These are phyloP conservation scores for Blakeslea trispora DNA, from an alignment of 371 early-diverging fungal species.

Conservation along the genomic window DNA sequence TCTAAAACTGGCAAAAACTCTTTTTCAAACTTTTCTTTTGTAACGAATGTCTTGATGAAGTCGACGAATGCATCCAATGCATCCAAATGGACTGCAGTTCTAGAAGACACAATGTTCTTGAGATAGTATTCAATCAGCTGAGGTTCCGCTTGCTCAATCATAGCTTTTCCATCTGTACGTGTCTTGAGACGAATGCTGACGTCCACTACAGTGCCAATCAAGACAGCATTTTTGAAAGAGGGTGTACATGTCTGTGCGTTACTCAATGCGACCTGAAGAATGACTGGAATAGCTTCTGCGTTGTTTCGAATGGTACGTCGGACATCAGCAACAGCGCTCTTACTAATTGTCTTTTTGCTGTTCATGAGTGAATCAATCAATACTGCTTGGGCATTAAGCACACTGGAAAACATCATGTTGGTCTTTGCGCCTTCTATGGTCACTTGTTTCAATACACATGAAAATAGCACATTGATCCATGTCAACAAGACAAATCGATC, in stretches of 20 bases:
- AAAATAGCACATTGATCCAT: constrained; percentile 58
- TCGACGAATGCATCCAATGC: constrained; percentile 60
- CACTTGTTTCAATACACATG: constrained; percentile 32
- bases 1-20: constrained; percentile 63
- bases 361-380: constrained; percentile 55
- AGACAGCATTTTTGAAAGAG: constrained; percentile 56
- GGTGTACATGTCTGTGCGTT: constrained; percentile 47
- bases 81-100: constrained; percentile 51
- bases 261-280: constrained; percentile 46
- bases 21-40: constrained; percentile 52
- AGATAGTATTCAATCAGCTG: constrained; percentile 64
- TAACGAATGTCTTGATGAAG: constrained; percentile 57
- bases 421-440: constrained; percentile 24
- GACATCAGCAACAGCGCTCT: constrained; percentile 58
- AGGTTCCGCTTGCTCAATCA: constrained; percentile 42
- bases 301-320: constrained; percentile 62
- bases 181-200: constrained; percentile 55
- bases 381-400: constrained; percentile 57
- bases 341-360: constrained; percentile 47
- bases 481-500: constrained; percentile 62
- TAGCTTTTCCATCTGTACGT: constrained; percentile 32
- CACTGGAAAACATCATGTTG: constrained; percentile 28
- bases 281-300: constrained; percentile 48
- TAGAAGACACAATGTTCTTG: constrained; percentile 61
- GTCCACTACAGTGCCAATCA: constrained; percentile 62